Conservation (phyloP, 148 eudicot species). For the Talinum fruticosum region DNA sequence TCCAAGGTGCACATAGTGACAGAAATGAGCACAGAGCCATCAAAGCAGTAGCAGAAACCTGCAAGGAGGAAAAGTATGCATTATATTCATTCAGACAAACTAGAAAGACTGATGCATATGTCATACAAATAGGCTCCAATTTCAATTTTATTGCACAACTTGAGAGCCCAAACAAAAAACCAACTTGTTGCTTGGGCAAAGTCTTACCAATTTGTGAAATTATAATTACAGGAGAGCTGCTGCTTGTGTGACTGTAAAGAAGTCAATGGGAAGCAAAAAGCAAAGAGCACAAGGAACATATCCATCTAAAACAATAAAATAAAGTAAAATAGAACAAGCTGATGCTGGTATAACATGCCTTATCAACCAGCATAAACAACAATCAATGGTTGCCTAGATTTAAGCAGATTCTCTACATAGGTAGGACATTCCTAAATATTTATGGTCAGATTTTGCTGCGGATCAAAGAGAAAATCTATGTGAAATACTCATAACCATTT, state of each 20-base stretch:
- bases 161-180: not conserved
- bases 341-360: not conserved
- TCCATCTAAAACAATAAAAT: not conserved
- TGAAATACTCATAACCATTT: no score
- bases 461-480: not conserved
- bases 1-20: conserved; percentile 24
- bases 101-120: conserved; percentile 3
- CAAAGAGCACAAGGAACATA: not conserved
- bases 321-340: not conserved
- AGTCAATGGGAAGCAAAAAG: not conserved
- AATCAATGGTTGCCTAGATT: not conserved
- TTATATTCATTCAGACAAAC: conserved; percentile 6
- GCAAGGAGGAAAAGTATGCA: conserved; percentile 6
- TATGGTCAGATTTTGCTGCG: not conserved
- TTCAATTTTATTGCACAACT: not conserved
- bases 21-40: conserved; percentile 1
- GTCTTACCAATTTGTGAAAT: not conserved
- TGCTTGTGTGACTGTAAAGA: not conserved
- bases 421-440: not conserved
- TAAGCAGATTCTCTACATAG: not conserved
- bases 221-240: not conserved
- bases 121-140: not conserved
- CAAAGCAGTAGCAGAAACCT: conserved; percentile 20
- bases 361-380: not conserved
- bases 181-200: not conserved